Conservation (phyloP, 768 basidiomycete genomes). For the Suillus fuscotomentosus region DNA sequence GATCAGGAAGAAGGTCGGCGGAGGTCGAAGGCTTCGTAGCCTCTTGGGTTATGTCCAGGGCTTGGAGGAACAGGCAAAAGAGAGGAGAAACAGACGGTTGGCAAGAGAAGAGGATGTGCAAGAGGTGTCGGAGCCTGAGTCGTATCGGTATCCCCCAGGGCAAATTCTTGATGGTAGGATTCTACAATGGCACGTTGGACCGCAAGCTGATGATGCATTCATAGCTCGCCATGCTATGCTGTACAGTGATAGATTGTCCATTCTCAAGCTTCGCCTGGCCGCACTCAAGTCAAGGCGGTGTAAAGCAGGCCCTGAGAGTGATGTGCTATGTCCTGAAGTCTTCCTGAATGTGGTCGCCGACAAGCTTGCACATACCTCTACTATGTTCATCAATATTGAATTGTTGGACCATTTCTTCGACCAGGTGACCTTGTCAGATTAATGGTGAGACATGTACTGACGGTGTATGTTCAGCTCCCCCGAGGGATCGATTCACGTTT, state of each 20-base stretch:
- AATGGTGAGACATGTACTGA: not conserved
- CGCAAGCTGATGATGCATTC: slow-evolving; percentile 9
- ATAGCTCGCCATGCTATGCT: slow-evolving; percentile 91
- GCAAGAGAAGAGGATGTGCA: slow-evolving; percentile 37
- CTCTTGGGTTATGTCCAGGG: slow-evolving; percentile 80
- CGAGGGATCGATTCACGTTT: slow-evolving; percentile 94
- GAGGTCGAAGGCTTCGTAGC: slow-evolving; percentile 71
- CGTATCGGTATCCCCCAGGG: slow-evolving; percentile 88
- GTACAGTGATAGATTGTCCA: slow-evolving; percentile 75
- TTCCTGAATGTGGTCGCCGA: slow-evolving; percentile 97
- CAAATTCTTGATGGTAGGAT: slow-evolving; percentile 87
- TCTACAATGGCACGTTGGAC: slow-evolving; percentile 11
- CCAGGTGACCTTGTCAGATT: slow-evolving; percentile 56
- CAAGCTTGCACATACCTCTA: slow-evolving; percentile 92
- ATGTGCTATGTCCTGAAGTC: slow-evolving; percentile 91
- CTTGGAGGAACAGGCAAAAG: slow-evolving; percentile 75
- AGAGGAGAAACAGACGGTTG: slow-evolving; percentile 54
- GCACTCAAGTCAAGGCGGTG: slow-evolving; percentile 91
- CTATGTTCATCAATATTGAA: slow-evolving; percentile 99
- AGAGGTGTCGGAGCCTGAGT: slow-evolving; percentile 55
- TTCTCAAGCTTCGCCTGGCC: slow-evolving; percentile 82
- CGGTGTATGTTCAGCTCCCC: slow-evolving; percentile 70
- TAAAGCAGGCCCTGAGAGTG: slow-evolving; percentile 81
- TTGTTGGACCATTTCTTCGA: slow-evolving; percentile 98
- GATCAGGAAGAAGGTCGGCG: slow-evolving; percentile 87